Percentiles rank a stretch among this genome's conserved stretches.
phyloP scores from a whole-genome alignment of 2,329 filamentous ascomycete genomes.

The Diaporthe batatas region DNA sequence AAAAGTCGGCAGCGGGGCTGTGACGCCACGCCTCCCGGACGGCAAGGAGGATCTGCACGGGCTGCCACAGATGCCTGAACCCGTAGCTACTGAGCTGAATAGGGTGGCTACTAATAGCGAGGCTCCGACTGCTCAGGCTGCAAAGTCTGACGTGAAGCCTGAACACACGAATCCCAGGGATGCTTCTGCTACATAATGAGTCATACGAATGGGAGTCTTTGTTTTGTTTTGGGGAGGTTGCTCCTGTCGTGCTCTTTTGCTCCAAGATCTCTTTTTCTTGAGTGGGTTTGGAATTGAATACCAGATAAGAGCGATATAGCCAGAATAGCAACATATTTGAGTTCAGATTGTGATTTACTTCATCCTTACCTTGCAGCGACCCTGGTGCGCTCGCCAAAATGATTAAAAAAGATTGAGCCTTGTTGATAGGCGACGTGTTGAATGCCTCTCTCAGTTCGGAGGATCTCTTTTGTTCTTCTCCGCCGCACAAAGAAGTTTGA shows the following conservation, averaged over 20 bases:
- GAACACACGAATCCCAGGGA: neutral
- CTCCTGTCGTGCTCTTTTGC: neutral
- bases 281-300: neutral
- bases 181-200: conserved; percentile 21
- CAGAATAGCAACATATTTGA: neutral
- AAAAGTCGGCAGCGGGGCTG: conserved; percentile 5
- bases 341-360: neutral
- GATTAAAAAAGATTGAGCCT: neutral
- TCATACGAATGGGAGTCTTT: conserved; percentile 4
- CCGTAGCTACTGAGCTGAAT: neutral
- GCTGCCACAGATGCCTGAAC: conserved; percentile 9
- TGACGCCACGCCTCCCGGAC: neutral
- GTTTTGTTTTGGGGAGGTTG: neutral
- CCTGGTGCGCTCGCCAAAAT: neutral
- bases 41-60: neutral
- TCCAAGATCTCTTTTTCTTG: conserved; percentile 3
- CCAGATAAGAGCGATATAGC: conserved; percentile 12
- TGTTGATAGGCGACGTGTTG: neutral
- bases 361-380: neutral
- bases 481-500: neutral
- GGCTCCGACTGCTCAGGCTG: neutral
- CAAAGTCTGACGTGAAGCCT: neutral
- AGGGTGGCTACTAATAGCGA: neutral
- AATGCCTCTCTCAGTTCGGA: neutral
- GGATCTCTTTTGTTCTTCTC: neutral